Percentiles rank a stretch among this genome's conserved stretches.
Evolutionary conservation across 2,329 filamentous ascomycete species (phyloP).

Genomic region (Trichoderma sp.): DNA sequence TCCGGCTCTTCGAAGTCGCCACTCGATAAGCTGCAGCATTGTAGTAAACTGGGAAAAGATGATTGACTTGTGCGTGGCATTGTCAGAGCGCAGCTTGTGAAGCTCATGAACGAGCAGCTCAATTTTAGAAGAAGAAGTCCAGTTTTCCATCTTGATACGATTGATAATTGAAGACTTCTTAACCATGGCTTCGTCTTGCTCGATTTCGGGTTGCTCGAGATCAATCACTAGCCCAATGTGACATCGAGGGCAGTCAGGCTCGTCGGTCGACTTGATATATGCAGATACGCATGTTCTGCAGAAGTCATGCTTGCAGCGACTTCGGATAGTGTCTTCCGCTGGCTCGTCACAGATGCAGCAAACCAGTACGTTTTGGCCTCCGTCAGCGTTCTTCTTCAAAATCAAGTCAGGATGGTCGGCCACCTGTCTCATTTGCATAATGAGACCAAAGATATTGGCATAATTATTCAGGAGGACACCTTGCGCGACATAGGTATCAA

Average conservation of each 20-base stretch:
- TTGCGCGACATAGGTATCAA: slow-evolving; percentile 93
- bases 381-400: slow-evolving; percentile 81
- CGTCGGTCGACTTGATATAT: slow-evolving; percentile 75
- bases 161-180: slow-evolving; percentile 99
- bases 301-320: slow-evolving; percentile 84
- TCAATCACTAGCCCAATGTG: slow-evolving; percentile 91
- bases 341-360: slow-evolving; percentile 97
- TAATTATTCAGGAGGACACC: slow-evolving; percentile 97
- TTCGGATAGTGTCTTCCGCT: slow-evolving; percentile 91
- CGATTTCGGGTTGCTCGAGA: slow-evolving; percentile 91
- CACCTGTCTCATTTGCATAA: slow-evolving; percentile 99
- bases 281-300: slow-evolving; percentile 49
- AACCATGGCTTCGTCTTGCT: slow-evolving; percentile 82
- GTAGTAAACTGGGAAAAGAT: slow-evolving; percentile 97
- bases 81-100: slow-evolving; percentile 88
- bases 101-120: slow-evolving; percentile 94
- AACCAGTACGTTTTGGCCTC: slow-evolving; percentile 86
- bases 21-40: slow-evolving; percentile 96
- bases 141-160: slow-evolving; percentile 97
- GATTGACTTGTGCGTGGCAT: slow-evolving; percentile 92
- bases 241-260: slow-evolving; percentile 83
- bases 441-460: slow-evolving; percentile 97
- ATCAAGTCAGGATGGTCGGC: slow-evolving; percentile 95
- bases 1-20: slow-evolving; percentile 92
- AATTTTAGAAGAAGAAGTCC: slow-evolving; percentile 98